Conservation (phyloP, 345 rosid genomes). For the Sisymbrium altissimum region DNA sequence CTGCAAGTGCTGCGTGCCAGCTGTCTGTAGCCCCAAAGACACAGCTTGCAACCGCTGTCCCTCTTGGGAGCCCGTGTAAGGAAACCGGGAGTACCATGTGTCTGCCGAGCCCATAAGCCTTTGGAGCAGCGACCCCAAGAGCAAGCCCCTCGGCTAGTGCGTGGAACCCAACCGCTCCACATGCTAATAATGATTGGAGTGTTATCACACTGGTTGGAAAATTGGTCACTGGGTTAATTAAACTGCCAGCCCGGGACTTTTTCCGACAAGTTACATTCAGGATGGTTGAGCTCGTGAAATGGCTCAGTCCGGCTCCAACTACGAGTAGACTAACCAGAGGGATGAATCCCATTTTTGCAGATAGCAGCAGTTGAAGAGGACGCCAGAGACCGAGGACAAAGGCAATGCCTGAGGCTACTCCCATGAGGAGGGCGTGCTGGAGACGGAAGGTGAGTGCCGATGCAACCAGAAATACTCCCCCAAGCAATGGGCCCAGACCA, state of each 20-base stretch:
- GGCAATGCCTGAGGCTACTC: slow-evolving; percentile 91
- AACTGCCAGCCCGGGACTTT: slow-evolving; percentile 47
- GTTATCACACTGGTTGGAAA: slow-evolving; percentile 73
- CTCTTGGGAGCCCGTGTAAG: slow-evolving; percentile 91
- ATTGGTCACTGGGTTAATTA: slow-evolving; percentile 46
- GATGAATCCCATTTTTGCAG: slow-evolving; percentile 74
- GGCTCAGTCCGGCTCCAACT: slow-evolving; percentile 59
- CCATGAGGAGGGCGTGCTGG: slow-evolving; percentile 93
- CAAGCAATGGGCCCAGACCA: slow-evolving; percentile 94
- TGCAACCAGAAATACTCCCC: slow-evolving; percentile 73
- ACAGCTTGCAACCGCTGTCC: slow-evolving; percentile 98
- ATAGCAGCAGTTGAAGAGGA: slow-evolving; percentile 72
- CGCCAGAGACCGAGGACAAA: slow-evolving; percentile 91
- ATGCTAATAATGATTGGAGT: slow-evolving; percentile 81
- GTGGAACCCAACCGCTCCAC: slow-evolving; percentile 85
- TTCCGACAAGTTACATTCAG: slow-evolving; percentile 53
- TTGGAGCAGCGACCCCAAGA: slow-evolving; percentile 96
- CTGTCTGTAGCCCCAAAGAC: slow-evolving; percentile 87
- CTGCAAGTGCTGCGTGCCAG: slow-evolving; percentile 86
- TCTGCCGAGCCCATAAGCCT: slow-evolving; percentile 89
- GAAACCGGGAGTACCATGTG: slow-evolving; percentile 98
- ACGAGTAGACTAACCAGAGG: slow-evolving; percentile 54
- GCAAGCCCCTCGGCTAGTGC: slow-evolving; percentile 98
- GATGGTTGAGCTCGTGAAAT: slow-evolving; percentile 51
- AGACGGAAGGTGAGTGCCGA: slow-evolving; percentile 72